Evolutionary conservation across 768 basidiomycete genomes (phyloP), one percentile per base, ranked within the genome.

Genomic region (Russula olivacea): DNA sequence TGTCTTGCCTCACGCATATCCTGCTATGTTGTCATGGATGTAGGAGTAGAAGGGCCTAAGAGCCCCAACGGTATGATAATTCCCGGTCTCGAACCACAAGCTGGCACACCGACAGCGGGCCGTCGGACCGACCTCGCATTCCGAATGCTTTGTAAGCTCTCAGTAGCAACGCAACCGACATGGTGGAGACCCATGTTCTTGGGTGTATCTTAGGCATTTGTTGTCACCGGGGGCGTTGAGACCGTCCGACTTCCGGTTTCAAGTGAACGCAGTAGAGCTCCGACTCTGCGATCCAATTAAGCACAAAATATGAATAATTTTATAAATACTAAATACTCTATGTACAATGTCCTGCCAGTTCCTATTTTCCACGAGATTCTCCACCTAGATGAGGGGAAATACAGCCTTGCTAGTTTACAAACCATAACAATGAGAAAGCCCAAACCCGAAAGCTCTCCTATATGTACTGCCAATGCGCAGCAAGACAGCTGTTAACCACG

Each of bases 1-100:
- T 56, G 59, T 54, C 47, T 68, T 54, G 55, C 54, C 47, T 62
- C 52, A 12, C 56, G 64, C 66, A 67, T 67, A 12, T 55, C 48
- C 14, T 10, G 30, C 25, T 64, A 60, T 50, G 25, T 17, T 50
- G 32, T 50, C 58, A 55, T 64, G 32, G 40, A 51, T 43, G 23
- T 54, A 23, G 12, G 43, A 5, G 28, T 58, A 17, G 17, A n/a
- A 48, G 21, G 14, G 40, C 12, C 15, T 48, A 43, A 43, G 11
- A 41, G 14, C 23, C 30, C 4, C 21, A 21, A 49, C 53, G 49
- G 23, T 40, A 60, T 55, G 7, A 21, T 23, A 32, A 32, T 52
- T 32, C n/a, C 47, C 38, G 21, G 8, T 12, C 14, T 28, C 11
- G 21, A 28, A 28, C 28, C 11, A 15, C 28, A 28, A 45, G n/a